Evolutionary conservation across 768 basidiomycete genomes (phyloP).

Genomic region (Amanita rimosa): DNA sequence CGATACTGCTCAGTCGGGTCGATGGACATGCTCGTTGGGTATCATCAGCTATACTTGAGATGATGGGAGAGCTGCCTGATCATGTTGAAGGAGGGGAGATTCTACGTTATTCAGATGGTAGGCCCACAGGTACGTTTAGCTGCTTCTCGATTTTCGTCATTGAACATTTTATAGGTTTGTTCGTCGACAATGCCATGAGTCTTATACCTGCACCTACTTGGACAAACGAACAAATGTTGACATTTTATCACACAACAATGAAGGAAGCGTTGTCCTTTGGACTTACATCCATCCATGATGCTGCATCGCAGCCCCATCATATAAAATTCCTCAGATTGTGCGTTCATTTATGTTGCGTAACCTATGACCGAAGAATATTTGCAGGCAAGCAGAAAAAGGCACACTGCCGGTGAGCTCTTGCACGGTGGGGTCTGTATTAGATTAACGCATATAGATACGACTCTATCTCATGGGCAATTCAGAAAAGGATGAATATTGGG

Average conservation of each 20-base stretch:
- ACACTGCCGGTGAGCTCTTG: conserved; percentile 51
- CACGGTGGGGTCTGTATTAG: neutral
- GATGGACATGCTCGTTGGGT: conserved; percentile 89
- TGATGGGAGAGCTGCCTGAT: conserved; percentile 42
- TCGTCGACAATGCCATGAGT: conserved; percentile 82
- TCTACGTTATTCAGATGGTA: conserved; percentile 35
- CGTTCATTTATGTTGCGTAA: conserved; percentile 10
- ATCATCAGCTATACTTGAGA: conserved; percentile 56
- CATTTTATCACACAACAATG: conserved; percentile 53
- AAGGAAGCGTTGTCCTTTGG: conserved; percentile 67
- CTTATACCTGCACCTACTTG: conserved; percentile 60
- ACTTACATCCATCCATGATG: conserved; percentile 84
- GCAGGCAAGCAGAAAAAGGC: conserved; percentile 57
- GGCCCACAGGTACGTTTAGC: conserved; percentile 37
- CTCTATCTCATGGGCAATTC: conserved; percentile 35
- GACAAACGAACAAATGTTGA: conserved; percentile 44
- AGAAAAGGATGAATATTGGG: conserved; percentile 53
- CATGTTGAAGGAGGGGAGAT: conserved; percentile 26
- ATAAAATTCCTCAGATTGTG: conserved; percentile 61
- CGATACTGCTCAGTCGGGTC: conserved; percentile 64
- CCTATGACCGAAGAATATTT: neutral
- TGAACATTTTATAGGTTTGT: conserved; percentile 37
- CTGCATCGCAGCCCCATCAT: conserved; percentile 34
- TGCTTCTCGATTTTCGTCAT: neutral
- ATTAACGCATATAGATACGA: conserved; percentile 5